Base-by-base conservation (phyloP, 441 rosid species). In the Syzygium malaccense region DNA sequence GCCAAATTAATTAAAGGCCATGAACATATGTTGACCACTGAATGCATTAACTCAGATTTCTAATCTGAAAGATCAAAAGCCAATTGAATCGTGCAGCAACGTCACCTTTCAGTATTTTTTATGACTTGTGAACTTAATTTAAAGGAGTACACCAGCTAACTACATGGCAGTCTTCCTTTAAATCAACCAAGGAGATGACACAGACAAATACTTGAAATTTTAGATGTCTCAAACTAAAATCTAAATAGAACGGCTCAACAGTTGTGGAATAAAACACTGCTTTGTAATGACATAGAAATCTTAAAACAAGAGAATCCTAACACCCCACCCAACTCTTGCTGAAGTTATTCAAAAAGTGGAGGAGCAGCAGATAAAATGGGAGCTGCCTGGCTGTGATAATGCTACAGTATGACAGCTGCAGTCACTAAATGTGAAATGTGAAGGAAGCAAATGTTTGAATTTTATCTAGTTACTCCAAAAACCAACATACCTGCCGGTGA, bases 401-500 rank as follows among this genome's bases (percentile, higher is more conserved):
- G 51, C 83, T 12, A 12, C n/a, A 23, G n/a, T 41, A 20, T 75
- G 51, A 17, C n/a, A 75, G 51, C 51, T 75, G 41, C n/a, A 13
- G 18, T 23, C 7, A 9, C 83, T 75, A 75, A 75, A 37, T 75
- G 51, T 75, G 83, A 75, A 37, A 75, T 23, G n/a, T 41, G 51
- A 75, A 75, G 51, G 79, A 75, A 75, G 83, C 83, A 75, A 75
- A 41, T 41, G n/a, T 12, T 75, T 41, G 83, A 23, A 75, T 41
- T 37, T 75, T 28, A 75, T 23, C 83, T 41, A 75, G 83, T 75
- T 75, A 75, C 83, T 75, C 45, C 20, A 75, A 85, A 58, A 79
- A 53, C 84, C 80, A 88, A 90, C 87, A 85, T 85, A 96, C 99
- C 99, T 96, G 94, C 99, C 99, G 86, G 99, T 97, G 92, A 98